These are phyloP conservation scores for Flagelloscypha sp. DNA, from an alignment of 768 basidiomycete genomes.

Conservation along the genomic window DNA sequence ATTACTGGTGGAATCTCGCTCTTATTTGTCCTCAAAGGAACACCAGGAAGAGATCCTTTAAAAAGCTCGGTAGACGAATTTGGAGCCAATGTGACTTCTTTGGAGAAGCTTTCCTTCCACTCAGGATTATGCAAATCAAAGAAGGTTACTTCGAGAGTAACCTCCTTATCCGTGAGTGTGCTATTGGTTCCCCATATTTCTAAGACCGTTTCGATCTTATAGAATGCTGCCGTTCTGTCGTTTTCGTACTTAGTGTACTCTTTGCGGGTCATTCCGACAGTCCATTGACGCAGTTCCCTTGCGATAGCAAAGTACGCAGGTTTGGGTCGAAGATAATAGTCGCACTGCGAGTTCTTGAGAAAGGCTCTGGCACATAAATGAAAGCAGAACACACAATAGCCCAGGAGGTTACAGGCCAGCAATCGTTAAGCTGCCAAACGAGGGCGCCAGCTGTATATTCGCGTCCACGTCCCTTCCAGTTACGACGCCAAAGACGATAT, in stretches of 20 bases:
- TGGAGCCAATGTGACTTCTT: constrained; percentile 46
- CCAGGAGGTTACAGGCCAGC: constrained; percentile 95
- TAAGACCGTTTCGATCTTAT: constrained; percentile 57
- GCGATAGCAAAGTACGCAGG: constrained; percentile 84
- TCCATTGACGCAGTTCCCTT: constrained; percentile 72
- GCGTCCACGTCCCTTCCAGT: constrained; percentile 81
- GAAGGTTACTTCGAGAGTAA: constrained; percentile 52
- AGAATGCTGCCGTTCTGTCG: constrained; percentile 56
- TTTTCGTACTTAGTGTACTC: constrained; percentile 51
- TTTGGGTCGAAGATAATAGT: constrained; percentile 91
- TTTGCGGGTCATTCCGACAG: constrained; percentile 81
- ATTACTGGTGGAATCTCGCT: constrained; percentile 61
- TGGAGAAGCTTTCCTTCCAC: constrained; percentile 46
- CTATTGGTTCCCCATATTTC: constrained; percentile 89
- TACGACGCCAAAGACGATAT: constrained; percentile 84
- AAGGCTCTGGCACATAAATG: no score
- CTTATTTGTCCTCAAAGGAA: constrained; percentile 55
- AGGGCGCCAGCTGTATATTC: constrained; percentile 88
- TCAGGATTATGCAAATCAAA: constrained; percentile 61
- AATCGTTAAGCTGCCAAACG: constrained; percentile 95
- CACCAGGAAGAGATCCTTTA: constrained; percentile 63
- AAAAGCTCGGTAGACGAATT: constrained; percentile 85
- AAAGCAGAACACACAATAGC: no score
- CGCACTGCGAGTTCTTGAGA: no score
- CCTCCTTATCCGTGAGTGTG: constrained; percentile 49